A percentile compares a stretch with the other conserved stretches of the same genome.
These are phyloP conservation scores for Nannochloropsis salina DNA, from an alignment of 108 stramenopile genomes.

Conservation along the genomic window DNA sequence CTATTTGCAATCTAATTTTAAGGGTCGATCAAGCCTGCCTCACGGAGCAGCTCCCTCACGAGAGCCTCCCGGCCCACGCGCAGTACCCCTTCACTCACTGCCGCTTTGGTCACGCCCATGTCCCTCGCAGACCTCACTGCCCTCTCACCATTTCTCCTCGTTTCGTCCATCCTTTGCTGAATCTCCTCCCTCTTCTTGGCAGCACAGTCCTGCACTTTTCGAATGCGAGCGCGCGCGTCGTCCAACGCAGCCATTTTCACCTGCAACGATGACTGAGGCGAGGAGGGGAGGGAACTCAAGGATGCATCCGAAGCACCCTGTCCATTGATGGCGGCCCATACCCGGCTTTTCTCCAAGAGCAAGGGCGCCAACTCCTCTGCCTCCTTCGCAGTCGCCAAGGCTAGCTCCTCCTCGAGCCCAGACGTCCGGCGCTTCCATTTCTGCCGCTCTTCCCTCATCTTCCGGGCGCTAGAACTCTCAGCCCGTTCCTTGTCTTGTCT, in stretches of 20 bases:
- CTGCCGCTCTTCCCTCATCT: neutral
- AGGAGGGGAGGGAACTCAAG: neutral
- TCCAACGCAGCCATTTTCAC: neutral
- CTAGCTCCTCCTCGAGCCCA: neutral
- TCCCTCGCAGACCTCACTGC: neutral
- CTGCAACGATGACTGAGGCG: neutral
- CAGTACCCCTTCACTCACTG: neutral
- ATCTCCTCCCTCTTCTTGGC: slow-evolving; percentile 17
- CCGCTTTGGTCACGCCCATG: neutral
- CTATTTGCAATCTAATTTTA: too few species aligned
- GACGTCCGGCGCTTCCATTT: neutral
- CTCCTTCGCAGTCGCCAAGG: neutral
- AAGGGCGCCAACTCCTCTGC: neutral
- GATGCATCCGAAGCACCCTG: too few species aligned
- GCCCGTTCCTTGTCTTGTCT: neutral
- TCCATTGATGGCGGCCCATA: neutral
- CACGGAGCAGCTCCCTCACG: neutral
- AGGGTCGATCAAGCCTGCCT: neutral
- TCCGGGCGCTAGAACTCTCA: neutral
- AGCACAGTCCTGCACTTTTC: neutral
- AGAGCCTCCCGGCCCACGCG: neutral
- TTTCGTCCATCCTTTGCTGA: neutral
- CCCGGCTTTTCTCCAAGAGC: neutral
- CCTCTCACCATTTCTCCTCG: neutral
- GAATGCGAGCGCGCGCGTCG: neutral